These are phyloP conservation scores for Parafenestella ontariensis DNA, from an alignment of 2,329 filamentous ascomycete genomes.

Conservation along the genomic window DNA sequence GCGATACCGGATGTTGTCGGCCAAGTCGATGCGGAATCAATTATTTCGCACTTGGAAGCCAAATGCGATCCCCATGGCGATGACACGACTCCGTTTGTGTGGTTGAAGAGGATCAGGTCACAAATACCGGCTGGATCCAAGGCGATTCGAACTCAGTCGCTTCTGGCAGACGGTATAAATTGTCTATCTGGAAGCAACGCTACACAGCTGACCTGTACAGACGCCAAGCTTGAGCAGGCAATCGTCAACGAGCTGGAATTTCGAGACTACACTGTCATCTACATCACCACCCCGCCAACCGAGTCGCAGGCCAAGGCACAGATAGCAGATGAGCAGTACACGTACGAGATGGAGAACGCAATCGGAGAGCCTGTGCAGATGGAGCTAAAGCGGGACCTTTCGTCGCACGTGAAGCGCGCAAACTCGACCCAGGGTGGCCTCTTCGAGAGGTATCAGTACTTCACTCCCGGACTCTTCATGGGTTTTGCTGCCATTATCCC, in stretches of 20 bases:
- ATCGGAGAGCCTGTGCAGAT: conserved; percentile 70
- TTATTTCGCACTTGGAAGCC: conserved; percentile 53
- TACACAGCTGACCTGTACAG: conserved; percentile 19
- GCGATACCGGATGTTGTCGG: conserved; percentile 63
- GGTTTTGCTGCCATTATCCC: conserved; percentile 73
- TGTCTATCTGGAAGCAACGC: neutral
- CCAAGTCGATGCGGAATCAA: conserved; percentile 52
- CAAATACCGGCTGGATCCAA: conserved; percentile 18
- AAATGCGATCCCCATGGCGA: conserved; percentile 55
- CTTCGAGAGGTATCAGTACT: conserved; percentile 94
- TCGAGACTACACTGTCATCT: conserved; percentile 75
- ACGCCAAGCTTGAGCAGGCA: conserved; percentile 29
- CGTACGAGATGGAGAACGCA: conserved; percentile 70
- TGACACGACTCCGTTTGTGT: neutral
- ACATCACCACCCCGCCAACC: conserved; percentile 68
- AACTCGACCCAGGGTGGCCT: conserved; percentile 52
- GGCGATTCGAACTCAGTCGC: conserved; percentile 18
- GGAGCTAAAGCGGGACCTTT: conserved; percentile 74
- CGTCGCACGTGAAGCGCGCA: conserved; percentile 36
- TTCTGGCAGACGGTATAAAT: conserved; percentile 29
- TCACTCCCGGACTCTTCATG: conserved; percentile 93
- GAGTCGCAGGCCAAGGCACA: conserved; percentile 31
- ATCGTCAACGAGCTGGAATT: conserved; percentile 50
- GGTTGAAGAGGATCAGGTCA: conserved; percentile 19
- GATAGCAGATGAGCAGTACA: conserved; percentile 25